Base-by-base conservation (phyloP, 2,329 filamentous ascomycete genomes). In the Ceratocystis alfenasii region DNA sequence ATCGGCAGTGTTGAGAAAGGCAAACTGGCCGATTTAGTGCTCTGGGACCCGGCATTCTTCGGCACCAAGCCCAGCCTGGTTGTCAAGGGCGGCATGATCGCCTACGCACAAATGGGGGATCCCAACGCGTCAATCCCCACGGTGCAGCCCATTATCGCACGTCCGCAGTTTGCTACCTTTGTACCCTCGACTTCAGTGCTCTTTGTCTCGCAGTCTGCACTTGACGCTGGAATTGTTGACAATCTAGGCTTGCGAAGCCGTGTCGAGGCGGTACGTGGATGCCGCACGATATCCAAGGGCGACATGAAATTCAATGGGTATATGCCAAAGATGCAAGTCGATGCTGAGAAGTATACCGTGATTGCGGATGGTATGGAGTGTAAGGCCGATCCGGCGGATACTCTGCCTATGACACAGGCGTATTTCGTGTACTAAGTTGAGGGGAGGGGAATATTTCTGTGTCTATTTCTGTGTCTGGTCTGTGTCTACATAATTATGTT, bases 241-340 rank as follows among this genome's bases (percentile, higher is more conserved):
- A 78, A 78, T 2, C 96, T 96, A 75, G 84, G 83, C 2, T 78
- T 97, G 68, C 82, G 81, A 71, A 95, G 92, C 75, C 84, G 89
- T 60, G 78, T 96, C 69, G 89, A 94, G 77, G 79, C 89, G 2
- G 90, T 96, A 62, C 86, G 81, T 72, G 83, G 83, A 66, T 95
- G 91, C 74, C 81, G 92, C 67, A 82, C 75, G 41, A 81, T 96
- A 57, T 80, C 86, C 55, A 96, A 96, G 81, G 80, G 76, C 71
- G 89, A 96, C 75, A 96, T 96, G 91, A 91, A 90, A 73, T 92
- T 85, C 75, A 96, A 96, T 74, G 85, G 90, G 72, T 76, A 76
- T 65, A 90, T 85, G 83, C 93, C 93, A 15, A 84, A 81, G 77
- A 96, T 97, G 89, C 85, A 80, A 71, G 92, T 97, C 68, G 92